Evolutionary conservation across 1,284 basidiomycete species (phyloP).

Genomic region (Filobasidium uniguttulatum): DNA sequence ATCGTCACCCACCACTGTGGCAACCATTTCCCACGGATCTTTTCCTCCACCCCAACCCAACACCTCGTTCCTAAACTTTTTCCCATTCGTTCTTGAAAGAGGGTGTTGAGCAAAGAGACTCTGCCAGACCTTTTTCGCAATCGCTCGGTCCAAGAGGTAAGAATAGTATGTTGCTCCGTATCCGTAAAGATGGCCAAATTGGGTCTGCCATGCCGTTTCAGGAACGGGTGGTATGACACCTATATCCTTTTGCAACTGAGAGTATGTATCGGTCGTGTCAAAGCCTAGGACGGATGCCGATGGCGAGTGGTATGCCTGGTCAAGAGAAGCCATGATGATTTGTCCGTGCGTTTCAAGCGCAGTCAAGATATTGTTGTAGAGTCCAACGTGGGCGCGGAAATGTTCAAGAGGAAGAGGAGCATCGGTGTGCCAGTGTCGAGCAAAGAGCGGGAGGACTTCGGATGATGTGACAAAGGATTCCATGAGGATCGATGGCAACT

Average conservation of each 20-base stretch:
- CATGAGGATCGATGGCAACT: conserved; percentile 96
- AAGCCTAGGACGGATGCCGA: conserved; percentile 45
- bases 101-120: conserved; percentile 52
- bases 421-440: conserved; percentile 46
- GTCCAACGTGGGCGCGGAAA: conserved; percentile 33
- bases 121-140: conserved; percentile 78
- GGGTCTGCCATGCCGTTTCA: conserved; percentile 82
- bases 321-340: conserved; percentile 75
- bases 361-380: conserved; percentile 37
- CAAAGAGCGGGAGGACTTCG: conserved; percentile 64
- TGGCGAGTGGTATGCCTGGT: conserved; percentile 79
- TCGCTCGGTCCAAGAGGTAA: conserved; percentile 89
- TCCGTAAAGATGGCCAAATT: conserved; percentile 88
- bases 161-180: conserved; percentile 98
- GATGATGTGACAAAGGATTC: conserved; percentile 84
- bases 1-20: conserved; percentile 53
- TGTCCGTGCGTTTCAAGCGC: conserved; percentile 73
- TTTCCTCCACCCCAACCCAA: conserved; percentile 72
- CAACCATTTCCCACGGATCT: conserved; percentile 89
- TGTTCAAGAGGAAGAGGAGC: conserved; percentile 55
- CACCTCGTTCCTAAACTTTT: conserved; percentile 63
- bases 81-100: conserved; percentile 52
- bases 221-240: conserved; percentile 67
- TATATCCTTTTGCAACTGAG: conserved; percentile 50
- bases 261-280: conserved; percentile 55